These are phyloP conservation scores for Neopestalotiopsis sp. DNA, from an alignment of 2,329 filamentous ascomycete species.

Conservation along the genomic window DNA sequence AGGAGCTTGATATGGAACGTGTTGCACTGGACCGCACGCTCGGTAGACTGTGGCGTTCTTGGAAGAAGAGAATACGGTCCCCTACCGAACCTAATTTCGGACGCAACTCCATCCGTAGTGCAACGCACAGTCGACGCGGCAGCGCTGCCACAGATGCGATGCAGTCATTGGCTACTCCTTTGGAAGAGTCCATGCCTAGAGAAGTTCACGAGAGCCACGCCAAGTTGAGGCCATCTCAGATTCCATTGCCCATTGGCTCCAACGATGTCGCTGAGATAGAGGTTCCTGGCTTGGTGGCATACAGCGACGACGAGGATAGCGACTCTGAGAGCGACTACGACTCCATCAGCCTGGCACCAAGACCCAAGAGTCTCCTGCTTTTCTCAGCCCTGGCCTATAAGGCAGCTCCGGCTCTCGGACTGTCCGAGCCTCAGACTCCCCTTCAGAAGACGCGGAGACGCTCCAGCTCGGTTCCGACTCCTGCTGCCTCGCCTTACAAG, in stretches of 20 bases:
- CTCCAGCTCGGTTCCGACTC: conserved; percentile 55
- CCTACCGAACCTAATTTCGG: conserved; percentile 54
- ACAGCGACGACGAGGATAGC: conserved; percentile 67
- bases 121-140: conserved; percentile 45
- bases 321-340: conserved; percentile 45
- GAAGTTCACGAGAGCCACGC: conserved; percentile 17
- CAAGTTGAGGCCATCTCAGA: conserved; percentile 55
- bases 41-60: conserved; percentile 89
- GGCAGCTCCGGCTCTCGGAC: conserved; percentile 41
- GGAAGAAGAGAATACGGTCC: conserved; percentile 83
- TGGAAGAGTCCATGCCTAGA: conserved; percentile 1
- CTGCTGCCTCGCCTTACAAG: conserved; percentile 33
- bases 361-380: conserved; percentile 35
- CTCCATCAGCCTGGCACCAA: conserved; percentile 5
- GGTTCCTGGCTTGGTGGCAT: conserved; percentile 69
- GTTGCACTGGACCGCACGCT: conserved; percentile 88
- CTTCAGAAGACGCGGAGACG: conserved; percentile 44
- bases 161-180: conserved; percentile 40
- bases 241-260: conserved; percentile 72
- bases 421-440: conserved; percentile 39
- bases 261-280: conserved; percentile 83
- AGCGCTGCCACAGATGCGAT: conserved; percentile 46
- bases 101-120: conserved; percentile 56
- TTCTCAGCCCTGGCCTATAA: conserved; percentile 9
- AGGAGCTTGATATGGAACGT: conserved; percentile 91